Base-by-base conservation (phyloP, 2,329 filamentous ascomycete species). In the Alternaria angustiovoidea region DNA sequence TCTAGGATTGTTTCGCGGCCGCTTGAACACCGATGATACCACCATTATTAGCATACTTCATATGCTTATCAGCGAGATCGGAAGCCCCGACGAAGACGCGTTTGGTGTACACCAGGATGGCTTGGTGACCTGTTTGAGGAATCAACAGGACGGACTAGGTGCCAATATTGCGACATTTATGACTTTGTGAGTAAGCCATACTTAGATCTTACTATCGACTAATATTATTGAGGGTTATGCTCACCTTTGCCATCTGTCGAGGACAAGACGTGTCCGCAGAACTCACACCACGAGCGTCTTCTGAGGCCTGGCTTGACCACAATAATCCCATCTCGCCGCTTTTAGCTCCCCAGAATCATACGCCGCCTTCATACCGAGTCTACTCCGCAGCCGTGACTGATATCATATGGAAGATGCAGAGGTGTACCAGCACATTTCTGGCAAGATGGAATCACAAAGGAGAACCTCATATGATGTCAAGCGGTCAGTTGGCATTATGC, bases 1-100 rank as follows among this genome's bases (percentile, higher is more conserved):
- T 5, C 54, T 78, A 16, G 60, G 68, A 7, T 63, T 68, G 24
- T 69, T 78, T 16, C 70, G 68, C 9, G 66, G 71, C n/a, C 68
- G 65, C 20, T 59, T 76, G 11, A 61, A 66, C 24, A 70, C 66
- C 9, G 73, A 74, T 39, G 71, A 77, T 43, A 69, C 68, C 16
- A 75, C 69, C 2, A 72, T 76, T 20, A 44, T 77, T 18, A 74
- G 72, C 54, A 76, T 77, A 41, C 44, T 75, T 8, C 61, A 77
- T 53, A 68, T 78, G 18, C 68, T 78, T 3, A 56, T 74, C 22
- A 75, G 75, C 53, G 74, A 76, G 22, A 63, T 75, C 46, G 72
- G 75, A 7, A 62, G 68, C 12, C 63, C 61, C n/a, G 66, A 74
- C 9, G 72, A 75, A 20, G 63, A 69, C 24, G 70, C 68, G 0